Evolutionary conservation across 192 early-diverging fungal species (phyloP).

Genomic region (Spizellomyces sp.): DNA sequence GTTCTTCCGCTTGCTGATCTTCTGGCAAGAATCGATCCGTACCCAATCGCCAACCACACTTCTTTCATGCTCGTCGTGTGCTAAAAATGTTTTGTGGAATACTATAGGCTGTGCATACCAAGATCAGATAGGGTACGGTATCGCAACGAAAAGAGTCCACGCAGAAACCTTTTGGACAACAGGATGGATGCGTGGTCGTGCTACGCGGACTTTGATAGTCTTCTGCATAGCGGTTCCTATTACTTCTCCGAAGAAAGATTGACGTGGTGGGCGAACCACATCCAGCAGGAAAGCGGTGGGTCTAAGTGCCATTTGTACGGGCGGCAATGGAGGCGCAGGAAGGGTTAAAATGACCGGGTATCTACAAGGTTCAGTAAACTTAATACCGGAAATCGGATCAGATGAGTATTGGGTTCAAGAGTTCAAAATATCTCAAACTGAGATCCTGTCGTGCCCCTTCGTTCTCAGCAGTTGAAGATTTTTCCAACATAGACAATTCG

Average conservation of each 20-base stretch:
- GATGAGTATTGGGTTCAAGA: too few species aligned
- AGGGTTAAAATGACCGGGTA: neutral
- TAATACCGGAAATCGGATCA: neutral
- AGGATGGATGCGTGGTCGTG: constrained; percentile 74
- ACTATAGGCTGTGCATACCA: constrained; percentile 64
- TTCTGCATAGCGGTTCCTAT: constrained; percentile 86
- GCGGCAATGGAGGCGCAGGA: neutral
- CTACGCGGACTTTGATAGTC: constrained; percentile 89
- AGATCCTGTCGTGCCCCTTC: too few species aligned
- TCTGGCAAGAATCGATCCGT: constrained; percentile 86
- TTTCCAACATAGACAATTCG: constrained; percentile 2
- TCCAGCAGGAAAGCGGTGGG: neutral
- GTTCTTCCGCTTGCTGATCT: constrained; percentile 83
- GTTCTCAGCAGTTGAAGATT: neutral
- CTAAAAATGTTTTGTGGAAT: constrained; percentile 85
- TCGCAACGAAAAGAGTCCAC: neutral
- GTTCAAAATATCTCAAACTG: too few species aligned
- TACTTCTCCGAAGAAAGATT: constrained; percentile 71
- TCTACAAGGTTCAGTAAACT: too few species aligned
- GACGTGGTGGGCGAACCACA: constrained; percentile 3
- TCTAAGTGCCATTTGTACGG: neutral
- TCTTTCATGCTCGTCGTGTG: constrained; percentile 79
- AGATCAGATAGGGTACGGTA: constrained; percentile 1
- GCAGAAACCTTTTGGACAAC: constrained; percentile 78
- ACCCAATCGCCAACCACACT: constrained; percentile 90